Conservation (phyloP, 1,284 basidiomycete genomes). For the Rhodotorula sp. region DNA sequence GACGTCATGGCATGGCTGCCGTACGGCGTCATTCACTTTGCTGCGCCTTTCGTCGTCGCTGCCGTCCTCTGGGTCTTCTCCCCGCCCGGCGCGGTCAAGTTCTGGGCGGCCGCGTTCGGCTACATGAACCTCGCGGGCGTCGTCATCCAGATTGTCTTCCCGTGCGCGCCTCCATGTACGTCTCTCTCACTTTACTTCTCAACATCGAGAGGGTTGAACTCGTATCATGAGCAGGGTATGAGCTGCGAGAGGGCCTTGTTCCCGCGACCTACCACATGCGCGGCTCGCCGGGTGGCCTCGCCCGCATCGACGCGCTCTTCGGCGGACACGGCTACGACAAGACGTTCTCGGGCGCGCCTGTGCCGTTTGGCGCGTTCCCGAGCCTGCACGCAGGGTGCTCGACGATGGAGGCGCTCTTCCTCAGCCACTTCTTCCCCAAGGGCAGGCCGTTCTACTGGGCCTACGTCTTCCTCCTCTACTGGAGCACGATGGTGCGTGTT, state of each 20-base stretch:
- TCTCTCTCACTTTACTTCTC: conserved; percentile 19
- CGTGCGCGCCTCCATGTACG: conserved; percentile 81
- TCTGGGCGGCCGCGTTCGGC: conserved; percentile 86
- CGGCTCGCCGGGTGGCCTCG: conserved; percentile 89
- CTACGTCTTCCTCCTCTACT: conserved; percentile 87
- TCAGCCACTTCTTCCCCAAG: conserved; percentile 90
- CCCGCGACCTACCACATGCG: conserved; percentile 90
- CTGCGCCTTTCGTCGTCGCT: conserved; percentile 76
- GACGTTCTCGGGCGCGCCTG: conserved; percentile 83
- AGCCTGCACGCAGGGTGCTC: conserved; percentile 87
- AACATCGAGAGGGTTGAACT: not conserved
- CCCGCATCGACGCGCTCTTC: conserved; percentile 88
- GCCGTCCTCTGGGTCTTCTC: conserved; percentile 77
- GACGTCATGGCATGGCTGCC: conserved; percentile 95
- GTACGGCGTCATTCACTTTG: conserved; percentile 91
- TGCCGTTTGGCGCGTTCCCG: conserved; percentile 97
- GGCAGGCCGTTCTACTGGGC: conserved; percentile 59
- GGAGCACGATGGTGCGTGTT: conserved; percentile 78
- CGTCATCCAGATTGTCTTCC: conserved; percentile 82
- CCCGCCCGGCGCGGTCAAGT: conserved; percentile 70
- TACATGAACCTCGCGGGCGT: conserved; percentile 93
- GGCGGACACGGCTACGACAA: conserved; percentile 74
- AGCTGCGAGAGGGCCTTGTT: conserved; percentile 92
- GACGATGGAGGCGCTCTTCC: conserved; percentile 89
- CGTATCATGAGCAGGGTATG: conserved; percentile 70